Evolutionary conservation across 352 stramenopile species (phyloP), one percentile per base, ranked within the genome.

Genomic region (Peronospora destructor): DNA sequence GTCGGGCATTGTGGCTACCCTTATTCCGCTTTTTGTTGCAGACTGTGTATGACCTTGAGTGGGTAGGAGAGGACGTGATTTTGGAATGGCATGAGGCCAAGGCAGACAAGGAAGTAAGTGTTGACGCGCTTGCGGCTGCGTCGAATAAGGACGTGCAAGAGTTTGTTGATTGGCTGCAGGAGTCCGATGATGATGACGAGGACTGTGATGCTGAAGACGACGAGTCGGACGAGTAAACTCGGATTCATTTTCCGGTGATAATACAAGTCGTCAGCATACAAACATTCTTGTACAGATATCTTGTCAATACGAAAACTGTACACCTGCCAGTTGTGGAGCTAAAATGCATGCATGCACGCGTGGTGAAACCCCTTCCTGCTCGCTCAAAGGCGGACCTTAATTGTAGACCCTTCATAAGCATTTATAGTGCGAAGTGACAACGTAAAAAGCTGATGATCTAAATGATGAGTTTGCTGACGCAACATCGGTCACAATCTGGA

Each of bases 21-120:
- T 64, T 93, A 10, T 97, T 97, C 63, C 89, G 93, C 38, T 97
- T 96, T 61, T 56, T 97, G 37, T 68, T 98, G 38, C 91, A 97
- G 68, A 95, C 81, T 8, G 76, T 97, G 46, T 91, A 97, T 67
- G 86, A 97, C 52, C 61, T 96, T 35, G 93, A 97, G 44, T 92
- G 95, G 74, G 70, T 97, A 13, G 76, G 74, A 29, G 93, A 97
- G 36, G 91, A 97, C 21, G 81, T 91, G 16, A 94, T 98, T 51
- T 68, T 97, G 32, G 67, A 83, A 37, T 98, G 91, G 91, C 77
- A 95, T 39, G 70, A 58, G 21, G 66, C 43, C 3, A 60, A 61
- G 33, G 28, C 30, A 23, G 35, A 51, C 12, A 46, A 42, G 0
- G 42, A 58, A 2, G 32, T 61, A 13, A 28, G 23, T 7, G 17